Evolutionary conservation across 139 green algal genomes (phyloP), one percentile per base, ranked within the genome.

Genomic region (Tetraselmis striata): DNA sequence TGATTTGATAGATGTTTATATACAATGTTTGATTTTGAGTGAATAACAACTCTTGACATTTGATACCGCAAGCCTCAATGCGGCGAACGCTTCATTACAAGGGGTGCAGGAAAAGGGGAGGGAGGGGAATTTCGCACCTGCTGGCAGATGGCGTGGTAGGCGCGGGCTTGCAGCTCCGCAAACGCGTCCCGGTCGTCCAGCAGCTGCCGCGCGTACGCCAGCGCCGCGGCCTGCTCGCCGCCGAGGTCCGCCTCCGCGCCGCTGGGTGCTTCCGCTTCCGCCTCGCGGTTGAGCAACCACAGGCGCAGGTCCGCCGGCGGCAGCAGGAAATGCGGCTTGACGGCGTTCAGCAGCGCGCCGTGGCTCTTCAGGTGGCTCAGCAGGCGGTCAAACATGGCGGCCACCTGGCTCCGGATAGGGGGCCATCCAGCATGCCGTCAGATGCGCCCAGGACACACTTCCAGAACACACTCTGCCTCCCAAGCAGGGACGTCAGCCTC

Each of bases 241-340:
- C 45, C 45, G 11, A 18, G 18, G 45, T 67, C 45, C 5, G 18
- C 5, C 45, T 67, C 45, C 11, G 45, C 11, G 45, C 45, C 45
- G 45, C 45, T 18, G 27, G 78, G 78, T n/a, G n/a, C n/a, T 28
- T 89, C 88, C 22, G 81, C 25, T 58, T 92, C 88, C 32, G 89
- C 86, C 28, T 79, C 85, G 23, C 32, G 79, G 59, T 88, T 81
- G 45, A 45, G 29, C 29, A 79, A 5, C 28, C 29, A 28, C 30
- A 27, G 28, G 22, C 32, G 74, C 23, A 85, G 32, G 82, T 93
- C 90, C 2, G 93, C 85, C 0, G 59, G 74, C 2, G 92, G 85
- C 11, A 96, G 83, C 79, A 96, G 90, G 79, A 93, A 87, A 85
- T 95, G 91, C 2, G 93, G 89, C 85, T 93, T 95, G 23, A 95